These are phyloP conservation scores for Beta vulgaris DNA, from an alignment of 148 eudicot genomes.

Conservation along the genomic window DNA sequence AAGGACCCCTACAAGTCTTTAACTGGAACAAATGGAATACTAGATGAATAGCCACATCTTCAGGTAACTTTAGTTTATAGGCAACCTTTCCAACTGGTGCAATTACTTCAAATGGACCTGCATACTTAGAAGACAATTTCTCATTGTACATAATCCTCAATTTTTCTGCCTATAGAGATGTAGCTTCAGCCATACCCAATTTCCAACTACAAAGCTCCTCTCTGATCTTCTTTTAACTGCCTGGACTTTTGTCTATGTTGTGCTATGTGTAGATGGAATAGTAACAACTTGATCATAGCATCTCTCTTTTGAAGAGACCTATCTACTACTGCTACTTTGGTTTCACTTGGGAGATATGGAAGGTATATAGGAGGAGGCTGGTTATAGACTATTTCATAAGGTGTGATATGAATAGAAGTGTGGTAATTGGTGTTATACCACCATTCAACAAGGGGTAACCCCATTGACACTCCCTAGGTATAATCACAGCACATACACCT, in stretches of 20 bases:
- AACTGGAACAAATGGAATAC: not conserved
- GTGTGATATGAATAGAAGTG: not conserved
- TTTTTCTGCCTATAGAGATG: not conserved
- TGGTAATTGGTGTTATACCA: not conserved
- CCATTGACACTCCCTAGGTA: not conserved
- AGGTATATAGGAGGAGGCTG: slow-evolving; percentile 9
- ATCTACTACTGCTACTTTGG: not conserved
- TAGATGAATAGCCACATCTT: not conserved
- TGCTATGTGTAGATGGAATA: slow-evolving; percentile 1
- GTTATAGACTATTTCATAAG: not conserved
- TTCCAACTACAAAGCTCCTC: not conserved
- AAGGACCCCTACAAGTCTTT: not conserved
- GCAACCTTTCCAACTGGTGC: not conserved
- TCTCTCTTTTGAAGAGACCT: not conserved
- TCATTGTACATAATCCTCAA: not conserved
- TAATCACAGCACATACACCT: slow-evolving; percentile 7
- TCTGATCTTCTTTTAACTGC: slow-evolving; percentile 2
- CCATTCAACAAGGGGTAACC: not conserved
- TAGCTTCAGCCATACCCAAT: slow-evolving; percentile 5
- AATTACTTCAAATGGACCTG: not conserved
- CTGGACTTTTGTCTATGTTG: not conserved
- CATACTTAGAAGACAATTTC: not conserved
- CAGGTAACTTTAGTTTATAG: not conserved
- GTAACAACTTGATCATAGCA: not conserved
- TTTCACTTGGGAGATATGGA: slow-evolving; percentile 4